Base-by-base conservation (phyloP, 768 basidiomycete species). In the Lactarius trivialis region DNA sequence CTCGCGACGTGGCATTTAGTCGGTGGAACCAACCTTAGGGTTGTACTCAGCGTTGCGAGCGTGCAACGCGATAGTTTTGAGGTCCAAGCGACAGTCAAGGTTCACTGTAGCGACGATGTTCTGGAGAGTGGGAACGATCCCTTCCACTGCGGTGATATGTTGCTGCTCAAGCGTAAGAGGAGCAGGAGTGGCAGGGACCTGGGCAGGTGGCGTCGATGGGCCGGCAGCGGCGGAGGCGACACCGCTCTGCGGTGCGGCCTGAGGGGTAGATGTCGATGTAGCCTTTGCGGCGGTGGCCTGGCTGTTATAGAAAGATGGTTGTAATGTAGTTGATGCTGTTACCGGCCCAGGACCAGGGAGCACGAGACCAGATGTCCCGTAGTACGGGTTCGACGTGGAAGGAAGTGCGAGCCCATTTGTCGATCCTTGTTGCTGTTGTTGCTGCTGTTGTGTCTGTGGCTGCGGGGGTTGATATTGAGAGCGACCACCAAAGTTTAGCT, bases 101-200 rank as follows among this genome's bases (percentile, higher is more conserved):
- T 98, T 98, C 74, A 98, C 96, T 7, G 97, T 99, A 6, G 97
- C 96, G 68, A 99, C 97, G 64, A 98, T 98, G 77, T 98, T 99
- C 83, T 99, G 96, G 56, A 99, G 81, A 2, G 94, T 98, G n/a
- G 96, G 97, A 8, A 98, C 96, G 69, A 98, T 95, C 61, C 96
- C 97, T 74, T 97, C 92, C 19, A 96, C 94, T 48, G 93, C 93
- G 17, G 94, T 97, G 68, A 98, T 96, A 72, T 96, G 91, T 69
- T 93, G 91, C 65, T 93, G 91, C 74, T 93, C 91, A 63, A 91
- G 86, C 1, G 90, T 91, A 66, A 92, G 79, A 3, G 90, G 85
- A 1, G 65, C 83, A 2, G 89, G 86, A 0, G 90, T 88, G 0
- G 88, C 78, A 1, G 88, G 85, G 3, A 83, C 76, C n/a, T 80